These are phyloP conservation scores for Xylariaceae sp. DNA, from an alignment of 2,329 filamentous ascomycete genomes.

Conservation along the genomic window DNA sequence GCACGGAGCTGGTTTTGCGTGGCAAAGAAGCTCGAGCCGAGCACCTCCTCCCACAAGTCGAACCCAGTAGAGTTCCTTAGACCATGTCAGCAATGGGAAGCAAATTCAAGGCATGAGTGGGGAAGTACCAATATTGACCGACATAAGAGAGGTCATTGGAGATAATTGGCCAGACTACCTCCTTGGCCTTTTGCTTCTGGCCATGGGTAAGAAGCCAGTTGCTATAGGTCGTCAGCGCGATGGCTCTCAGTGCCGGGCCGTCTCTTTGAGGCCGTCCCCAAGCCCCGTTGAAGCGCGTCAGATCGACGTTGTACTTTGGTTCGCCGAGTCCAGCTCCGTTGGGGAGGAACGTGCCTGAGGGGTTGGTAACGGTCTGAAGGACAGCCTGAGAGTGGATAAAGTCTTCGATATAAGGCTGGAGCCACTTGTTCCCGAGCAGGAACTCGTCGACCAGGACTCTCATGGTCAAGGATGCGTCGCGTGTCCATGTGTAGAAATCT, in stretches of 20 bases:
- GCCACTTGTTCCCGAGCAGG: constrained; percentile 38
- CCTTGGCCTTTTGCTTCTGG: constrained; percentile 33
- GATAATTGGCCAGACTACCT: constrained; percentile 49
- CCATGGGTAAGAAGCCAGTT: constrained; percentile 45
- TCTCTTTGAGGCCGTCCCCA: constrained; percentile 58
- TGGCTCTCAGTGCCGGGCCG: constrained; percentile 54
- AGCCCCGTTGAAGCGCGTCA: constrained; percentile 42
- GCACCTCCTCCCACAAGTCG: constrained; percentile 58
- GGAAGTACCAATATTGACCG: constrained; percentile 40
- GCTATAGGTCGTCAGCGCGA: constrained; percentile 49
- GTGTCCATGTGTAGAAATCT: constrained; percentile 55
- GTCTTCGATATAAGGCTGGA: constrained; percentile 44
- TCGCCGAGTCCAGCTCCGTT: constrained; percentile 46
- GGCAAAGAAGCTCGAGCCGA: constrained; percentile 55
- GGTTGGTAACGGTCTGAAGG: constrained; percentile 48
- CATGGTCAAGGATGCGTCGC: constrained; percentile 49
- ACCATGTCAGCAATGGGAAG: constrained; percentile 1
- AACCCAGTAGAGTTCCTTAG: constrained; percentile 47
- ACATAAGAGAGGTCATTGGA: constrained; percentile 53
- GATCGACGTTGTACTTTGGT: constrained; percentile 50
- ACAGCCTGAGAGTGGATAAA: constrained; percentile 48
- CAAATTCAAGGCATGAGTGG: not conserved
- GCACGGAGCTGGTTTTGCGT: constrained; percentile 50
- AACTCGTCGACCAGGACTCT: constrained; percentile 49
- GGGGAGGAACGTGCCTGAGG: constrained; percentile 42